Conservation (phyloP, 352 stramenopile genomes). For the Pythium graminicola region DNA sequence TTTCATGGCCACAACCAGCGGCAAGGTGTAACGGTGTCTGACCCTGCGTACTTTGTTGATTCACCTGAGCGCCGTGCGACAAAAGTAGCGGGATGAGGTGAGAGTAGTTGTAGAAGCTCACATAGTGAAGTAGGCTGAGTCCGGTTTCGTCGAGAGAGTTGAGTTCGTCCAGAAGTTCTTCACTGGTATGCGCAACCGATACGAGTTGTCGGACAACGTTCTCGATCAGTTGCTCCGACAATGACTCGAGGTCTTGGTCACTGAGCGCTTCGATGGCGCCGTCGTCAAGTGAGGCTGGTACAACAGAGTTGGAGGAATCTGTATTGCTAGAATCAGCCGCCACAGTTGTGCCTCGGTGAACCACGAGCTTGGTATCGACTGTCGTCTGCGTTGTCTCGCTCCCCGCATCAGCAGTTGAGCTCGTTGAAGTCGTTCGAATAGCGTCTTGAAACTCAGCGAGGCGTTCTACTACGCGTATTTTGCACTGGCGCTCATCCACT, state of each 20-base stretch:
- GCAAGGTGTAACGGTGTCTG: constrained; percentile 81
- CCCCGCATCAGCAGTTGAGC: not conserved
- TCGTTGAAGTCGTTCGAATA: constrained; percentile 48
- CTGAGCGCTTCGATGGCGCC: constrained; percentile 68
- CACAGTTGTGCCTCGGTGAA: no score
- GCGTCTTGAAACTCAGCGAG: constrained; percentile 77
- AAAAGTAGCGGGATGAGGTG: constrained; percentile 71
- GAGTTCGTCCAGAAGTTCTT: constrained; percentile 79
- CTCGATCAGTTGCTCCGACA: constrained; percentile 80
- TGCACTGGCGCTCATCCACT: constrained; percentile 85
- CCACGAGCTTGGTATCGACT: no score
- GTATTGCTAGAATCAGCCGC: no score
- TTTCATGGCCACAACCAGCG: constrained; percentile 61
- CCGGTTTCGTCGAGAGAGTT: constrained; percentile 85
- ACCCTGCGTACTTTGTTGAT: constrained; percentile 79
- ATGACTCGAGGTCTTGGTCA: constrained; percentile 67
- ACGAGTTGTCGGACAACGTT: constrained; percentile 77
- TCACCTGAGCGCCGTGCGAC: constrained; percentile 74
- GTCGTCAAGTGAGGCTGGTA: constrained; percentile 36
- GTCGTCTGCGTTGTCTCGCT: no score
- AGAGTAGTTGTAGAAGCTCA: constrained; percentile 87
- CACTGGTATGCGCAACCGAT: constrained; percentile 64
- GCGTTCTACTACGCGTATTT: constrained; percentile 81
- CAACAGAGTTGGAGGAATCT: not conserved
- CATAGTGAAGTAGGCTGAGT: constrained; percentile 84